Conservation (phyloP, 257 asterid genomes). For the Forsythia suspensa region DNA sequence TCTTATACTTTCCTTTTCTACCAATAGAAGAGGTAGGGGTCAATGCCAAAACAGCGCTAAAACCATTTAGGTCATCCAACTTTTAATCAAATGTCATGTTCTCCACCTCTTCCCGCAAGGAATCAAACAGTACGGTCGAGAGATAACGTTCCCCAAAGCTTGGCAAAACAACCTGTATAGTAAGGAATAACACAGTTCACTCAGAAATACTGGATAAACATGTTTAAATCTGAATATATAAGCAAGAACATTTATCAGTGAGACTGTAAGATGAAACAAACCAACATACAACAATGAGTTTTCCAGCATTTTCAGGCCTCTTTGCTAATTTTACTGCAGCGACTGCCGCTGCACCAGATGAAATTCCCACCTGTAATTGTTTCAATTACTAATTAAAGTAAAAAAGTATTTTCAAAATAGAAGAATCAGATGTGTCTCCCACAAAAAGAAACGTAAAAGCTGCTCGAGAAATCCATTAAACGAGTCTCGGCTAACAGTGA, state of each 20-base stretch:
- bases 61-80: neutral
- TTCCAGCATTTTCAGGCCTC: slow-evolving; percentile 4
- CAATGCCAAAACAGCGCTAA: too few species aligned
- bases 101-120: slow-evolving; percentile 5
- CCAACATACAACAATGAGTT: slow-evolving; percentile 9
- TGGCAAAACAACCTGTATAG: neutral
- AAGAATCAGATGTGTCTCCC: neutral
- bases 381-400: neutral
- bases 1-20: neutral
- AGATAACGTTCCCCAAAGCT: slow-evolving; percentile 8
- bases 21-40: neutral
- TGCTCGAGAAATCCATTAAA: neutral
- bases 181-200: neutral
- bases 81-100: neutral
- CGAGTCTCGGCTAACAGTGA: neutral
- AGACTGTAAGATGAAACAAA: neutral
- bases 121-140: slow-evolving; percentile 3
- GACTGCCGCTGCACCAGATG: neutral
- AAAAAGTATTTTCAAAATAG: neutral
- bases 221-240: too few species aligned
- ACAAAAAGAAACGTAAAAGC: neutral
- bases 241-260: neutral
- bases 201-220: neutral
- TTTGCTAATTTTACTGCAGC: slow-evolving; percentile 4
- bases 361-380: slow-evolving; percentile 1